Conservation (phyloP, 2,329 filamentous ascomycete genomes). For the Coleophoma cylindrospora region DNA sequence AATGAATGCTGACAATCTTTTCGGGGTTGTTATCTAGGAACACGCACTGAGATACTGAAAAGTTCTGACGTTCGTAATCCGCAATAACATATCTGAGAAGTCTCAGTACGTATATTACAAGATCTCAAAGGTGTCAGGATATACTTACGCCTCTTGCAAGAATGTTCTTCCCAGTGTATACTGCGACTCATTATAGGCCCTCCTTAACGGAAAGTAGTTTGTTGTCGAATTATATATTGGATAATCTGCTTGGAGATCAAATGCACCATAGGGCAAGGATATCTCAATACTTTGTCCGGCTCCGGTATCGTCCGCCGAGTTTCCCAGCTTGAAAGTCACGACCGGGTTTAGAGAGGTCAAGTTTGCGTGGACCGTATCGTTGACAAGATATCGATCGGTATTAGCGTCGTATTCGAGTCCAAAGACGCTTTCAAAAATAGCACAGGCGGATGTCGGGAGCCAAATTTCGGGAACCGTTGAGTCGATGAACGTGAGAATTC, state of each 20-base stretch:
- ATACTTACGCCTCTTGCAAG: constrained; percentile 3
- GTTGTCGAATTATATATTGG: constrained; percentile 9
- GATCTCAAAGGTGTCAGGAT: not conserved
- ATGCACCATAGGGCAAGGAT: constrained; percentile 1
- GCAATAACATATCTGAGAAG: constrained; percentile 19
- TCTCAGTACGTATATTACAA: not conserved
- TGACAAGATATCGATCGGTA: constrained; percentile 1
- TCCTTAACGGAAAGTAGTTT: constrained; percentile 2
- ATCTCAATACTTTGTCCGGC: constrained; percentile 1
- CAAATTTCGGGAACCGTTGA: constrained; percentile 28
- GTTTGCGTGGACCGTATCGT: not conserved
- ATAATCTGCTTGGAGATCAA: constrained; percentile 1
- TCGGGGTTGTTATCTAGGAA: not conserved
- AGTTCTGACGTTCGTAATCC: constrained; percentile 29
- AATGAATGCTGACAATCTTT: constrained; percentile 9
- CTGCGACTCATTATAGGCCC: constrained; percentile 1
- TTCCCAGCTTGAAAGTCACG: constrained; percentile 3
- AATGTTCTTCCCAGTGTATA: constrained; percentile 2
- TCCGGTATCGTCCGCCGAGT: too few species aligned
- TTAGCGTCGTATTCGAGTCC: constrained; percentile 2
- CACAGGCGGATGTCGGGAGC: constrained; percentile 27
- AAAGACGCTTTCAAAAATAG: constrained; percentile 16
- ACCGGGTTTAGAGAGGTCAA: not conserved
- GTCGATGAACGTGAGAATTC: constrained; percentile 24
- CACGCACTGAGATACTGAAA: constrained; percentile 20